Evolutionary conservation across 257 asterid genomes (phyloP), one percentile per base, ranked within the genome.

Genomic region (Solanum pinnatisectum): DNA sequence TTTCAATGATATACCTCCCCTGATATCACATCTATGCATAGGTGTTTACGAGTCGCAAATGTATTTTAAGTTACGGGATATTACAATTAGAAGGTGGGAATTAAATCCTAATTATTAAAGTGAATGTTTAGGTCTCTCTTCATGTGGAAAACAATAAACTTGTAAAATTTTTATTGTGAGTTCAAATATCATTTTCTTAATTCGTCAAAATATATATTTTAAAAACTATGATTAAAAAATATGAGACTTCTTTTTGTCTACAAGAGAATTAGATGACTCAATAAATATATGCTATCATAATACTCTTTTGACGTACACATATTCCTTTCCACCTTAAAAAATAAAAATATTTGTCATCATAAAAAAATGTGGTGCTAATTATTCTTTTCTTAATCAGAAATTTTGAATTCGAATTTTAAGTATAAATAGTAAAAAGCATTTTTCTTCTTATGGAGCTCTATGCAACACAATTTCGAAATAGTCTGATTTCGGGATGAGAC

Each of bases 381-480:
- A 11, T 4, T 56, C 11, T 0, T 56, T 56, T 56, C 0, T 20
- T 7, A 30, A 56, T 56, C n/a, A 20, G 2, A 59, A 1, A 56
- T 56, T 16, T 52, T 2, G 3, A 30, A 30, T 30, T 30, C 30
- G 30, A 30, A 30, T 30, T 30, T 30, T 30, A 30, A 30, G 30
- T 30, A 30, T 30, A 30, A 30, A 30, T 30, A 15, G 10, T 56
- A 16, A 2, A 1, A 18, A 56, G 0, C 0, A 20, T 20, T 56
- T 56, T 56, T 1, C 1, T 1, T 56, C 5, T 56, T 18, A 5
- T 20, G 1, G 1, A 56, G 11, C 10, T 3, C 1, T 6, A 56
- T 56, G 5, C 2, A 0, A 0, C 0, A 56, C 2, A 2, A 56
- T 20, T 56, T 0, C 1, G 2, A 56, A 56, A 16, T 52, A 16